These are phyloP conservation scores for Chrysochromulina tobinii DNA, from an alignment of 78 protist genomes.

Conservation along the genomic window DNA sequence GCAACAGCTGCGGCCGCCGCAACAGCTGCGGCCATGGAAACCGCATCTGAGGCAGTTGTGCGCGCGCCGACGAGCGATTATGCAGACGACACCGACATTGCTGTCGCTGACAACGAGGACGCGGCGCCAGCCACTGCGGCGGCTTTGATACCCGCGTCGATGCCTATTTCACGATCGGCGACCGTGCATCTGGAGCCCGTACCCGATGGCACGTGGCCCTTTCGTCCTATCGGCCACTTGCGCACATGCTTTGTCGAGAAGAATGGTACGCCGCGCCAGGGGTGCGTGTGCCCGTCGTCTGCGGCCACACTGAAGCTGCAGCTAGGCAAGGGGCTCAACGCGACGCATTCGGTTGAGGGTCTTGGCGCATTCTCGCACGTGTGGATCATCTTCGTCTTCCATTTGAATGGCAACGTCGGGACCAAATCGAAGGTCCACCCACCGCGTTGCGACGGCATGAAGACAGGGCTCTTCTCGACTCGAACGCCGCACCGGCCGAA, in stretches of 20 bases:
- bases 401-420: background rate
- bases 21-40: no score
- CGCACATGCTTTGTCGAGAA: background rate
- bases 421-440: constrained; percentile 1
- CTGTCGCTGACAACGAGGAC: no score
- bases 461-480: constrained; percentile 17
- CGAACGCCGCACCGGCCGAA: constrained; percentile 38
- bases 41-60: no score
- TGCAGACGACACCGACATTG: no score
- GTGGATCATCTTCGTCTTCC: constrained; percentile 5
- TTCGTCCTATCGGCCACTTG: background rate
- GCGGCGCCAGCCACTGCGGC: no score
- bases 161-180: no score
- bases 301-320: background rate
- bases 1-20: no score
- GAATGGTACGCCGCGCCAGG: constrained; percentile 32
- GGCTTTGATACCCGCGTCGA: no score
- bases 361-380: constrained; percentile 15
- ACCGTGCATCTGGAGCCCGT: no score
- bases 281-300: background rate
- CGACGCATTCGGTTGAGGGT: background rate
- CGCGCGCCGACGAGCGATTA: no score
- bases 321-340: background rate
- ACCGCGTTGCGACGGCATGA: constrained; percentile 23
- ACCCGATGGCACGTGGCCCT: background rate